A percentile compares a stretch with the other conserved stretches of the same genome.
phyloP scores from a whole-genome alignment of 2,329 filamentous ascomycete genomes.

The Stromatinia cepivora region DNA sequence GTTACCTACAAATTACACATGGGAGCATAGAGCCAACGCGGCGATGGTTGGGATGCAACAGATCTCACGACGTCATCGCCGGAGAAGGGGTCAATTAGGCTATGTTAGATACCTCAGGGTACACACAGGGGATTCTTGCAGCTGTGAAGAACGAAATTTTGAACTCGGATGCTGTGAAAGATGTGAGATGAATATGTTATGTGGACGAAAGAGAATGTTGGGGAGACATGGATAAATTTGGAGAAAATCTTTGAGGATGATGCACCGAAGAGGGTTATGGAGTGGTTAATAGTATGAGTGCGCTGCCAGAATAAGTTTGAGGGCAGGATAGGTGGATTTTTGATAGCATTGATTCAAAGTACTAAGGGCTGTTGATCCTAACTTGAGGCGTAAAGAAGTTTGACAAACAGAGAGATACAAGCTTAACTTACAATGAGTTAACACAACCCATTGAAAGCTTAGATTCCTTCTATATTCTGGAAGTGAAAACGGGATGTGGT shows the following conservation, averaged over 20 bases:
- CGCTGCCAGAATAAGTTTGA: background rate
- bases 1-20: constrained; percentile 26
- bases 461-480: no score
- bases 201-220: constrained; percentile 22
- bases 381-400: no score
- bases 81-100: constrained; percentile 47
- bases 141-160: background rate
- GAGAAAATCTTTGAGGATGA: constrained; percentile 26
- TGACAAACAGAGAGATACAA: no score
- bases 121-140: constrained; percentile 28
- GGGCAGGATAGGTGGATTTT: no score
- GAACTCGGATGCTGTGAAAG: constrained; percentile 29
- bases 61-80: constrained; percentile 50
- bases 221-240: constrained; percentile 22
- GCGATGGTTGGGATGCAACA: constrained; percentile 54
- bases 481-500: no score
- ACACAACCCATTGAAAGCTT: no score
- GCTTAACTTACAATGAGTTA: no score
- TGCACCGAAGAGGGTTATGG: constrained; percentile 8
- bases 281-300: constrained; percentile 6
- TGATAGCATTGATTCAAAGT: background rate
- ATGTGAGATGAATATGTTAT: constrained; percentile 35
- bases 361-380: no score
- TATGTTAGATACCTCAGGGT: constrained; percentile 45
- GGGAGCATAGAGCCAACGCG: constrained; percentile 40